phyloP scores from a whole-genome alignment of 768 basidiomycete species.

The Multifurca ochricompacta region DNA sequence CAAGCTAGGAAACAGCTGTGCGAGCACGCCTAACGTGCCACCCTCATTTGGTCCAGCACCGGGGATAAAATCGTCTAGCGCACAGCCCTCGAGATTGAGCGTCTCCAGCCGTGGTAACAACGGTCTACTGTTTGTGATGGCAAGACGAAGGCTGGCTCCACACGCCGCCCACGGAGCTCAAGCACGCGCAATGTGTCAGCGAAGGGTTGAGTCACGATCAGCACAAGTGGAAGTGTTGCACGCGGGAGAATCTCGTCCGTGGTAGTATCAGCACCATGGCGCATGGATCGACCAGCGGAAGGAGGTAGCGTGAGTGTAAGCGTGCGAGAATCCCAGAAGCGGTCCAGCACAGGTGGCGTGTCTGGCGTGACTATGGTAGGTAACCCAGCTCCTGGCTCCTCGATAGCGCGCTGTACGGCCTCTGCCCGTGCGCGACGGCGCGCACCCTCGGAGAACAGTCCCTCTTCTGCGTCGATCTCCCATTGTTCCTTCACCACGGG shows the following conservation, averaged over 20 bases:
- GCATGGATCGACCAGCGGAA: conserved; percentile 4
- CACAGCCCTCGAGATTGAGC: conserved; percentile 66
- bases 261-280: neutral
- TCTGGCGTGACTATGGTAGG: conserved; percentile 20
- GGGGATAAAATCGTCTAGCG: conserved; percentile 47
- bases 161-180: conserved; percentile 53
- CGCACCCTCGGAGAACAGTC: conserved; percentile 66
- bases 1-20: conserved; percentile 63
- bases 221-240: conserved; percentile 15
- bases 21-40: conserved; percentile 49
- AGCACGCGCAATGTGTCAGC: conserved; percentile 33
- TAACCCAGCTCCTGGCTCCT: neutral
- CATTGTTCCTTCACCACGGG: conserved; percentile 58
- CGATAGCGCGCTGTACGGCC: conserved; percentile 29
- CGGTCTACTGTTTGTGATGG: conserved; percentile 26
- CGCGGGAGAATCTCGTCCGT: conserved; percentile 9
- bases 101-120: conserved; percentile 66
- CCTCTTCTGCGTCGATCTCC: conserved; percentile 75
- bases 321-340: conserved; percentile 15
- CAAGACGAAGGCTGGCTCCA: conserved; percentile 62
- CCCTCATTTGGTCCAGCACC: conserved; percentile 42
- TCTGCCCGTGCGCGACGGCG: conserved; percentile 54
- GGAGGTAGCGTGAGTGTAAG: conserved; percentile 16
- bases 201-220: conserved; percentile 18
- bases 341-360: conserved; percentile 7